Conservation (phyloP, 2,329 filamentous ascomycete genomes). For the Phialophora verrucosa region DNA sequence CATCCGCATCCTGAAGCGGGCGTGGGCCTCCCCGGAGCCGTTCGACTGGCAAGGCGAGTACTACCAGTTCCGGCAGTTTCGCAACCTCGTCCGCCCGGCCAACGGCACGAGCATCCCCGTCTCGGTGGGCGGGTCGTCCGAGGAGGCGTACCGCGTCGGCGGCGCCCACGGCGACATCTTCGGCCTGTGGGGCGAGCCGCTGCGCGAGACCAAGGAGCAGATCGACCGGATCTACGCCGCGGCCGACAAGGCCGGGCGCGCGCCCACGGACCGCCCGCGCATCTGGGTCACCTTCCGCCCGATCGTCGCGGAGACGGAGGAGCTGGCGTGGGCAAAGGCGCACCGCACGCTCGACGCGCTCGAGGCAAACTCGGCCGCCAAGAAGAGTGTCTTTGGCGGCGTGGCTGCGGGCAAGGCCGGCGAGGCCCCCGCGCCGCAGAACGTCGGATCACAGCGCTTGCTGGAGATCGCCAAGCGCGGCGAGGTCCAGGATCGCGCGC, state of each 20-base stretch:
- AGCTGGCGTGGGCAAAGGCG: constrained; percentile 67
- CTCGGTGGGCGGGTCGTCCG: constrained; percentile 74
- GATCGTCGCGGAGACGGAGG: constrained; percentile 66
- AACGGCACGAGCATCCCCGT: constrained; percentile 75
- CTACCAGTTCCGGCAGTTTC: constrained; percentile 65
- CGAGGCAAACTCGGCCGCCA: constrained; percentile 49
- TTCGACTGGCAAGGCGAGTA: constrained; percentile 68
- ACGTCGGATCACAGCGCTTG: constrained; percentile 64
- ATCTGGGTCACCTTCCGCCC: constrained; percentile 71
- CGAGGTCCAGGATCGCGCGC: constrained; percentile 63
- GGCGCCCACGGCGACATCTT: constrained; percentile 67
- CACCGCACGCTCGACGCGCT: constrained; percentile 61
- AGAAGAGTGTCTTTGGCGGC: constrained; percentile 20
- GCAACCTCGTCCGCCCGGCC: constrained; percentile 59
- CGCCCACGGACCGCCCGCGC: constrained; percentile 56
- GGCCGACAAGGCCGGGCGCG: constrained; percentile 62
- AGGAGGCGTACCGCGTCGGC: constrained; percentile 74
- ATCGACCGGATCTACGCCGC: constrained; percentile 66
- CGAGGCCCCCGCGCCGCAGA: constrained; percentile 56
- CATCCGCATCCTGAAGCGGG: constrained; percentile 64
- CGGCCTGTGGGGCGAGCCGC: constrained; percentile 67
- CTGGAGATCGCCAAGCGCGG: constrained; percentile 61
- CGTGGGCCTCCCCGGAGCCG: constrained; percentile 62
- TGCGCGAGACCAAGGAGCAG: constrained; percentile 68
- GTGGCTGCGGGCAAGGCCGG: constrained; percentile 42